phyloP scores from a whole-genome alignment of 1,284 basidiomycete species.

The Cystobasidiaceae sp. region DNA sequence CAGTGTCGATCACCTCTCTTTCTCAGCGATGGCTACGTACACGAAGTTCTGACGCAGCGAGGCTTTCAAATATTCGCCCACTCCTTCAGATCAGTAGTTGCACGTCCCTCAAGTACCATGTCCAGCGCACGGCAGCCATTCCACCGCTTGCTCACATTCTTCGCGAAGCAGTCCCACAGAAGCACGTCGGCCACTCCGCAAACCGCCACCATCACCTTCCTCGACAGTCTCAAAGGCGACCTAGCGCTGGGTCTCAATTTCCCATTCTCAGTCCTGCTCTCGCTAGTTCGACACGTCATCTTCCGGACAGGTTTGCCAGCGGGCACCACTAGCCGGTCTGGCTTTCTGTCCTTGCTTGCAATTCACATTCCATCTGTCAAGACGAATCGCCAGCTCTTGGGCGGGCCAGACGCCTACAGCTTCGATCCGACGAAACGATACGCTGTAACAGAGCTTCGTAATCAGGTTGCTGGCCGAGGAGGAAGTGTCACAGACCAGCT shows the following conservation, averaged over 20 bases:
- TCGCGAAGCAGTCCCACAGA: not conserved
- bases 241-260: conserved; percentile 21
- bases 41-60: not conserved
- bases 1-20: not conserved
- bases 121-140: conserved; percentile 1
- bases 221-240: conserved; percentile 20
- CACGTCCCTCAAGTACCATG: not conserved
- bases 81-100: too few relatives aligned
- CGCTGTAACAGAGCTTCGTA: not conserved
- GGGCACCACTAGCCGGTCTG: too few relatives aligned
- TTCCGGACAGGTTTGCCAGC: conserved; percentile 14
- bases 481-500: not conserved
- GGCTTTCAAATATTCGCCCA: not conserved
- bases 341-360: not conserved
- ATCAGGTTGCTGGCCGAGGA: not conserved
- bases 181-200: too few relatives aligned
- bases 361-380: conserved; percentile 19
- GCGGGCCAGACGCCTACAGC: conserved; percentile 10
- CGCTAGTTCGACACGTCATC: conserved; percentile 10
- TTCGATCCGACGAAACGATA: not conserved
- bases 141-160: conserved; percentile 28
- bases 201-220: conserved; percentile 13
- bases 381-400: conserved; percentile 8
- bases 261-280: conserved; percentile 14
- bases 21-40: not conserved